These are phyloP conservation scores for Phlebiopsis gigantea DNA, from an alignment of 768 basidiomycete genomes.

Conservation along the genomic window DNA sequence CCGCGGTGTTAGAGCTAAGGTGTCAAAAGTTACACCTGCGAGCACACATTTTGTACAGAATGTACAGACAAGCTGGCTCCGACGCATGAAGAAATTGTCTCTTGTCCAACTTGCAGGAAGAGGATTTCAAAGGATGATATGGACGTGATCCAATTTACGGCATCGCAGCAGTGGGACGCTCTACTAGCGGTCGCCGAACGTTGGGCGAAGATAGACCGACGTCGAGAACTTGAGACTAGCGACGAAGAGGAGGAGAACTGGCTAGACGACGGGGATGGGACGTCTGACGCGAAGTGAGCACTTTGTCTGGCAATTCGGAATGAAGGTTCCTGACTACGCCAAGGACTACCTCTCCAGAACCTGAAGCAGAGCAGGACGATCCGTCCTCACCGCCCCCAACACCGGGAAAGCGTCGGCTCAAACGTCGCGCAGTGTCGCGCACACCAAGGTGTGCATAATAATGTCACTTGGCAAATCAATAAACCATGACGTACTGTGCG, in stretches of 20 bases:
- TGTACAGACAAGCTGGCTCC: conserved; percentile 29
- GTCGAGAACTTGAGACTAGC: conserved; percentile 32
- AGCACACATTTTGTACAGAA: conserved; percentile 37
- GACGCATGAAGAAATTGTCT: conserved; percentile 23
- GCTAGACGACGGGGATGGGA: conserved; percentile 25
- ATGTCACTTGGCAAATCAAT: background rate
- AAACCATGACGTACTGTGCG: background rate
- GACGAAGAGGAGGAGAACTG: conserved; percentile 40
- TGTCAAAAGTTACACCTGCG: conserved; percentile 33
- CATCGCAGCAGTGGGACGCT: conserved; percentile 39
- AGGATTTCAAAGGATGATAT: conserved; percentile 26
- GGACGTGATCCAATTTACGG: conserved; percentile 32
- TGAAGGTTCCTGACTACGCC: background rate
- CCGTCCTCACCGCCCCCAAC: background rate
- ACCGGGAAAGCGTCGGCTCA: background rate
- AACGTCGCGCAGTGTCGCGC: background rate
- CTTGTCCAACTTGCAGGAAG: conserved; percentile 35
- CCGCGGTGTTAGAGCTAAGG: background rate
- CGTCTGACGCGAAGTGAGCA: background rate
- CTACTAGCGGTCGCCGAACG: conserved; percentile 34
- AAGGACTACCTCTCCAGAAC: background rate
- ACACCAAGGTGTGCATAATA: background rate
- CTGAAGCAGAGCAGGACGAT: background rate
- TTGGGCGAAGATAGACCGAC: conserved; percentile 34
- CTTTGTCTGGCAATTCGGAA: no score